Evolutionary conservation across 2,329 filamentous ascomycete genomes (phyloP).

Genomic region (Diaporthe aspalathi): DNA sequence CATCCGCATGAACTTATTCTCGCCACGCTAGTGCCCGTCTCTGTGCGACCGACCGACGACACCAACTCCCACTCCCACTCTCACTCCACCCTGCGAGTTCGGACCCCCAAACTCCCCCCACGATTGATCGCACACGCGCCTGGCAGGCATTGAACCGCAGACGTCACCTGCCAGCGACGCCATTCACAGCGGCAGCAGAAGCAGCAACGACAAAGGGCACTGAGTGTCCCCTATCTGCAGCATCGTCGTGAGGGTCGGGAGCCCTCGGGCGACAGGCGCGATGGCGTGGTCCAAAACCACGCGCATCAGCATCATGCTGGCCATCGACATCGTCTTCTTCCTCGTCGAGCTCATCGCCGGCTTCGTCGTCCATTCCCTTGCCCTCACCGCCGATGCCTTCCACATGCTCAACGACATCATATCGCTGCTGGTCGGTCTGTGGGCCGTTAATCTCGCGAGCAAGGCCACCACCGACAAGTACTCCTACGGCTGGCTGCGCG

Average conservation of each 20-base stretch:
- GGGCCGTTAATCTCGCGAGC: conserved; percentile 92
- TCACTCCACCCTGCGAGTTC: conserved; percentile 1
- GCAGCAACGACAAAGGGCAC: too few relatives aligned
- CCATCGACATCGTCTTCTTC: conserved; percentile 91
- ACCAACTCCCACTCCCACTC: not conserved
- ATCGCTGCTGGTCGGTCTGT: conserved; percentile 89
- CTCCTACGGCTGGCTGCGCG: conserved; percentile 97
- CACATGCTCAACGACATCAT: conserved; percentile 99
- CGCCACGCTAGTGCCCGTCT: not conserved
- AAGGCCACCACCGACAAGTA: conserved; percentile 89
- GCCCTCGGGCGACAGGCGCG: conserved; percentile 40
- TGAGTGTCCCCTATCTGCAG: not conserved
- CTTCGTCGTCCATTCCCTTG: conserved; percentile 89
- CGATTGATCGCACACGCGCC: not conserved
- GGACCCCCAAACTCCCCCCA: conserved; percentile 8
- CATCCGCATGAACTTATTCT: not conserved
- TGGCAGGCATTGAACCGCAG: not conserved
- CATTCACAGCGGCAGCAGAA: not conserved
- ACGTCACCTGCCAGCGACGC: not conserved
- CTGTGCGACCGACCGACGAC: conserved; percentile 10
- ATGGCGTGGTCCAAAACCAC: conserved; percentile 95
- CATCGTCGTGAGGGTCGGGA: conserved; percentile 27
- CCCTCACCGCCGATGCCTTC: conserved; percentile 95
- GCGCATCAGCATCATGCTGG: conserved; percentile 92
- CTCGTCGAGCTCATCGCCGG: conserved; percentile 87